Evolutionary conservation across 2,329 filamentous ascomycete species (phyloP).

Genomic region (Xylaria sp.): DNA sequence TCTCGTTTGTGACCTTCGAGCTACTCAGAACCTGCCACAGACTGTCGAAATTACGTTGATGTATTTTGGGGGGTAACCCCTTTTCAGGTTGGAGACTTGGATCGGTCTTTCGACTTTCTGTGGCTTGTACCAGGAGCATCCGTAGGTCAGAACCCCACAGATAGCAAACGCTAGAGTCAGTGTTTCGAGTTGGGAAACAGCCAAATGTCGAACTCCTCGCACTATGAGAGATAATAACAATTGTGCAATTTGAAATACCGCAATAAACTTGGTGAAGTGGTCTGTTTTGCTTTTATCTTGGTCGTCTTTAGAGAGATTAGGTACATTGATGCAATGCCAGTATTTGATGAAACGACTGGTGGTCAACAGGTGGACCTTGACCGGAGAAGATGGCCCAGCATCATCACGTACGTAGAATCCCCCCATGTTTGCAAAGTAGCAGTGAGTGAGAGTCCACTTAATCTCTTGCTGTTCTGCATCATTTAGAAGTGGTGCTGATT

Average conservation of each 20-base stretch:
- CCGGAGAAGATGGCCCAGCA: not conserved
- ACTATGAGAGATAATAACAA: slow-evolving; percentile 12
- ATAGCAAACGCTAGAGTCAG: slow-evolving; percentile 21
- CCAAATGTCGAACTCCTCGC: not conserved
- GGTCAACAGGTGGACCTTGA: not conserved
- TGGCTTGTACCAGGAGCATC: slow-evolving; percentile 21
- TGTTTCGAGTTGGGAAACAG: slow-evolving; percentile 26
- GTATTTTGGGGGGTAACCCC: not conserved
- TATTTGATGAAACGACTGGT: slow-evolving; percentile 7
- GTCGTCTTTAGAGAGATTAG: slow-evolving; percentile 10
- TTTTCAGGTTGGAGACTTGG: not conserved
- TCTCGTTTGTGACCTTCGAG: not conserved
- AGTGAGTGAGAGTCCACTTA: slow-evolving; percentile 23
- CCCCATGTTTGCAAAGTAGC: slow-evolving; percentile 28
- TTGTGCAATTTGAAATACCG: slow-evolving; percentile 17
- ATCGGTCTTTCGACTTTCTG: slow-evolving; percentile 14
- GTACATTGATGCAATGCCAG: not conserved
- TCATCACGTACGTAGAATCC: slow-evolving; percentile 8
- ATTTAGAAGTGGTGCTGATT: not conserved
- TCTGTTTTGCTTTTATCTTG: slow-evolving; percentile 26
- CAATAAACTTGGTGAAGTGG: slow-evolving; percentile 7
- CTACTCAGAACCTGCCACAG: not conserved
- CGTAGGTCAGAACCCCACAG: slow-evolving; percentile 2
- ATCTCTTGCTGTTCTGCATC: not conserved
- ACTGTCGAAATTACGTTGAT: slow-evolving; percentile 6